These are phyloP conservation scores for Trametes cinnabarina DNA, from an alignment of 768 basidiomycete genomes.

Conservation along the genomic window DNA sequence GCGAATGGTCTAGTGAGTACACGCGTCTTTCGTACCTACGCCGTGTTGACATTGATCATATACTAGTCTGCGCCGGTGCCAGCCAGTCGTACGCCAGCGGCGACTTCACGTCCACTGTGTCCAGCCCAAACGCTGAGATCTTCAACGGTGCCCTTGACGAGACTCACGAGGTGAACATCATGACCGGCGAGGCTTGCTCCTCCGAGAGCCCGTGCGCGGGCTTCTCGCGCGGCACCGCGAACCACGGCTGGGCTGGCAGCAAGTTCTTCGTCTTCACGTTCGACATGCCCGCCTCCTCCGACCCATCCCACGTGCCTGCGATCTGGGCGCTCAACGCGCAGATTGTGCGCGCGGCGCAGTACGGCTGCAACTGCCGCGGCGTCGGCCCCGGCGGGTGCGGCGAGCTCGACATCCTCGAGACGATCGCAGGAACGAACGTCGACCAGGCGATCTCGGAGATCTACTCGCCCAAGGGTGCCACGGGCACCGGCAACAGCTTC, in stretches of 20 bases:
- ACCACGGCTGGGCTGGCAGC: conserved; percentile 29
- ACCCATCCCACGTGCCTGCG: conserved; percentile 24
- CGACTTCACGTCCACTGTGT: conserved; percentile 23
- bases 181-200: conserved; percentile 24
- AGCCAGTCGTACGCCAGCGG: conserved; percentile 32
- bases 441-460: conserved; percentile 29
- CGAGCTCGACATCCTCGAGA: conserved; percentile 32
- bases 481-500: conserved; percentile 24
- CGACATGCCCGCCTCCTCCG: conserved; percentile 26
- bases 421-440: conserved; percentile 20
- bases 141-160: conserved; percentile 16
- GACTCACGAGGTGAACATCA: conserved; percentile 25
- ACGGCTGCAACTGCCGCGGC: conserved; percentile 34
- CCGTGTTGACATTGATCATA: not conserved
- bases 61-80: conserved; percentile 27
- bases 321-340: conserved; percentile 32
- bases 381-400: conserved; percentile 26
- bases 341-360: conserved; percentile 30
- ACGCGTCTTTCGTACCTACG: not conserved
- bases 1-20: conserved; percentile 29
- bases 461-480: conserved; percentile 33
- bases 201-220: conserved; percentile 21
- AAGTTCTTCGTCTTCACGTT: conserved; percentile 30
- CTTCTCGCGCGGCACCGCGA: conserved; percentile 31
- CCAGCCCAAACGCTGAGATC: conserved; percentile 24